Conservation (phyloP, 1,139 yeast species). For the Debaryomycetaceae sp. region DNA sequence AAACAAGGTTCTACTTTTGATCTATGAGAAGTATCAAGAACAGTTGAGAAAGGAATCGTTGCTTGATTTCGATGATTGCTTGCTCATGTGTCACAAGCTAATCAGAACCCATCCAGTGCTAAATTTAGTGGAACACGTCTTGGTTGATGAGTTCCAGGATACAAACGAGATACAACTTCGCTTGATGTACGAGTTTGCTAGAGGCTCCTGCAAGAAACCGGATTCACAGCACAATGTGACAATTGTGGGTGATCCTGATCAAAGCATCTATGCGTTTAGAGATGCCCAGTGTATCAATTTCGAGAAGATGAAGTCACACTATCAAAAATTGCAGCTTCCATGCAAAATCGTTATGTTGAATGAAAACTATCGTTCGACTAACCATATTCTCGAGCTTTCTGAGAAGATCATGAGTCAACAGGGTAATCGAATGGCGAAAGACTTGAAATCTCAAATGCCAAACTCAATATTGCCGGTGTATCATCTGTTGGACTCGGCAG, state of each 20-base stretch:
- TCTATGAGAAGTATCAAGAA: slow-evolving; percentile 54
- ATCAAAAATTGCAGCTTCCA: slow-evolving; percentile 19
- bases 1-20: slow-evolving; percentile 17
- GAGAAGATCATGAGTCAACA: slow-evolving; percentile 68
- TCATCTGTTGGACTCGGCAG: slow-evolving; percentile 32
- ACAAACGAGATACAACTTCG: slow-evolving; percentile 75
- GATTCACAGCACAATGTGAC: slow-evolving; percentile 52
- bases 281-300: slow-evolving; percentile 76
- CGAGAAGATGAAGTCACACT: slow-evolving; percentile 49
- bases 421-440: slow-evolving; percentile 36
- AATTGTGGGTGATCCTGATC: slow-evolving; percentile 95
- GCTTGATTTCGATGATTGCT: slow-evolving; percentile 82
- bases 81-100: slow-evolving; percentile 52
- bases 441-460: slow-evolving; percentile 43
- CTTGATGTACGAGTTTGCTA: slow-evolving; percentile 59
- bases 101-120: slow-evolving; percentile 45
- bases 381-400: slow-evolving; percentile 60
- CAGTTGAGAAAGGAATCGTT: slow-evolving; percentile 38
- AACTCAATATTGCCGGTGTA: slow-evolving; percentile 48
- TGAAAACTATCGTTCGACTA: slow-evolving; percentile 80
- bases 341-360: slow-evolving; percentile 43
- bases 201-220: slow-evolving; percentile 23
- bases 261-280: slow-evolving; percentile 86
- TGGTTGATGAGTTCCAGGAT: slow-evolving; percentile 95
- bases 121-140: slow-evolving; percentile 57